Base-by-base conservation (phyloP, 2,329 filamentous ascomycete genomes). In the Malbranchea cinnamomea region DNA sequence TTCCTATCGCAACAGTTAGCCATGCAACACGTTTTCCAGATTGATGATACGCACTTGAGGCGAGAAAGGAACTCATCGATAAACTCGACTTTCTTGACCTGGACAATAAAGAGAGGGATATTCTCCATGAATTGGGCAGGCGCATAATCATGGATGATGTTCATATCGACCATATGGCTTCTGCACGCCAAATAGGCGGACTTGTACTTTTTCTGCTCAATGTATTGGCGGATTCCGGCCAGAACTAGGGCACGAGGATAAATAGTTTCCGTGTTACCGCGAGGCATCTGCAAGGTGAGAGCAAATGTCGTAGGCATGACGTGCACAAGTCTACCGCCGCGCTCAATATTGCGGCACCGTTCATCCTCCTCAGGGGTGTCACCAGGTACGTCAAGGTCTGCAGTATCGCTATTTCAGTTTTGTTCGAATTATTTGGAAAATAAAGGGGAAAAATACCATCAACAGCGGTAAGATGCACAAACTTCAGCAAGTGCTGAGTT, bases 111-210 rank as follows among this genome's bases (percentile, higher is more conserved):
- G 1, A 80, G 54, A 1, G 66, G 63, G 7, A 93, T 69, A 40
- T 75, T 80, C 3, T 67, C 60, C 50, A 94, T 66, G 49, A 98
- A 94, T 41, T 91, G 80, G 21, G 74, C 66, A 0, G 87, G 83
- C n/a, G 74, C 74, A 54, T 95, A 82, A 47, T 98, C 89, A 47
- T 92, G 87, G 2, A 98, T 62, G 37, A 98, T 87, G 47, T 98
- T 98, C 78, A 95, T 85, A 47, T 98, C 89, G 1, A 98, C 89
- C 42, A 91, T 73, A 50, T 98, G 91, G 13, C 76, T 87, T 29
- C 89, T 74, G 50, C 89, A 95, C 38, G 83, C 77, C 13, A 79
- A 62, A 49, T 94, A 98, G 0, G 89, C 89, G 30, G 71, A 72
- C 28, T 68, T 71, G 47, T 94, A 98, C 44, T 89, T 73, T 50